Base-by-base conservation (phyloP, 2,329 filamentous ascomycete genomes). In the Phoma sp. region DNA sequence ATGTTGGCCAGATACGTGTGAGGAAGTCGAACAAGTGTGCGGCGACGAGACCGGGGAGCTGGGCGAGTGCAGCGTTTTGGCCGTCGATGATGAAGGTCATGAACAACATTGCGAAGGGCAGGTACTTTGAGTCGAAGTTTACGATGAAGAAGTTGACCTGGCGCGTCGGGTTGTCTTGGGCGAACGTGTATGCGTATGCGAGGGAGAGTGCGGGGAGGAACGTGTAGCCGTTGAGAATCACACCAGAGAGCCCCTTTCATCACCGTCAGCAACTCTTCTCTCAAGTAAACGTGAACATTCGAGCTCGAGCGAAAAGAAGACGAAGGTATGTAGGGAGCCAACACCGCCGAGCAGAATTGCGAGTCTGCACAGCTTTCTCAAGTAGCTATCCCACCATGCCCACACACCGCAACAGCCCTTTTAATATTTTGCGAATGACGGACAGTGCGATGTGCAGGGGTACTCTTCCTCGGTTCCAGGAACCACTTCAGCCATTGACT, bases 11-110 rank as follows among this genome's bases (percentile, higher is more conserved):
- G 34, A 97, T 83, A 42, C 91, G 85, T 2, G 90, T 92, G 42
- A 97, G 75, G 70, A 98, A 99, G 72, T 98, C 91, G 76, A 92
- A 96, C 17, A 95, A 69, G 73, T 99, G 95, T 4, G 93, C 93
- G 11, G 93, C 91, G 36, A 96, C 61, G 10, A 99, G 81, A n/a
- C 95, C 95, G 28, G 85, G 90, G 4, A 86, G 74, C 68, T 96
- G 87, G 4, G 87, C 67, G 50, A 90, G 70, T 10, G 90, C 83
- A 15, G 76, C 77, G 3, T 74, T 62, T 29, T 81, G 81, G 10
- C 88, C 87, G 5, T 77, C 81, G 70, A 90, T 84, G 47, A 98
- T 78, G 18, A 96, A 81, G 10, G 88, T 89, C 66, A 92, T 78
- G 14, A 87, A 74, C 37, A 98, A 83, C 83, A 96, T 90, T 60